Evolutionary conservation across 2,329 filamentous ascomycete species (phyloP), one percentile per base, ranked within the genome.

Genomic region (Ceratocystis cacaofunesta): DNA sequence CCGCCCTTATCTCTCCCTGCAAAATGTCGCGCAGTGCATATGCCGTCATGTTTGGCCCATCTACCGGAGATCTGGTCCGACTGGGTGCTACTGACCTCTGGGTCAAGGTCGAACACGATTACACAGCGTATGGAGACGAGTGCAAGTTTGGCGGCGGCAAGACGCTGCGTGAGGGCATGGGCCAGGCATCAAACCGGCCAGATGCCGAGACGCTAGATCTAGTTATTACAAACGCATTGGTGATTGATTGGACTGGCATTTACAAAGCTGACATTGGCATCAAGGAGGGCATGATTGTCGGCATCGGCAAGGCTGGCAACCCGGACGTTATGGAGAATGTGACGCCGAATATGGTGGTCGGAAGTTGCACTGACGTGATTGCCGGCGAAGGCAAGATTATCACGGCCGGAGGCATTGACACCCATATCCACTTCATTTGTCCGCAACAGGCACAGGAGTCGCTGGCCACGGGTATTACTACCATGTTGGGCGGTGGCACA

Each of bases 251-350:
- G 82, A 87, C 83, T 0, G 92, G 92, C 61, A 96, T 97, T 72
- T 95, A 90, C 80, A 97, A 97, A 77, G 92, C 92, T 5, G 92
- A 97, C 74, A 95, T 97, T 72, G 92, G 92, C 32, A 86, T 97
- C 74, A 96, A 95, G 75, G 76, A 91, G 70, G 92, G 92, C 1
- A 73, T 88, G 48, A 96, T 97, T 71, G 86, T 87, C 32, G 92
- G 85, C 0, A 92, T 97, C 70, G 92, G 92, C 67, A 96, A 97
- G 76, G 90, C 92, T 17, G 92, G 92, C 22, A 97, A 96, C 71
- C 92, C 92, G n/a, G 92, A 97, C 75, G 85, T 95, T 60, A 96
- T 96, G 92, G 87, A 94, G 41, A 89, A 89, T 3, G 90, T 97
- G 5, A 80, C 87, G 67, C 79, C 84, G 0, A 81, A 85, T 65